Evolutionary conservation across 2,329 filamentous ascomycete genomes (phyloP).

Genomic region (Xylariaceae sp.): DNA sequence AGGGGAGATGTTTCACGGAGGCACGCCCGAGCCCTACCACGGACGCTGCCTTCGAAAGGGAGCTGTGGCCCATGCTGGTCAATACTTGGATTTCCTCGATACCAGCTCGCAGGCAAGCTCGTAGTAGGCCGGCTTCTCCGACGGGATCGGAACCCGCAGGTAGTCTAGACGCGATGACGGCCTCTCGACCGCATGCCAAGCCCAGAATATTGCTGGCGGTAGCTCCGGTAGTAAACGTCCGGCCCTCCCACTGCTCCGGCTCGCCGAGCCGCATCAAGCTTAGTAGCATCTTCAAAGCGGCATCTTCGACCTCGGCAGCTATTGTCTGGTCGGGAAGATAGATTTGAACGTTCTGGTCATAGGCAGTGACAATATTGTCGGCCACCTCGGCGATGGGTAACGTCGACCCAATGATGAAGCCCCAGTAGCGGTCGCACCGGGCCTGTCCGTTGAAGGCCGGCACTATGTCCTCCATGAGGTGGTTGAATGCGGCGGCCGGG

Average conservation of each 20-base stretch:
- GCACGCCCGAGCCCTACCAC: slow-evolving; percentile 71
- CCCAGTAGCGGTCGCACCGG: slow-evolving; percentile 68
- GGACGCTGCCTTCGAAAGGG: slow-evolving; percentile 75
- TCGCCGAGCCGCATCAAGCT: slow-evolving; percentile 60
- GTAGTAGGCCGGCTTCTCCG: slow-evolving; percentile 64
- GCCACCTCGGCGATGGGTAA: slow-evolving; percentile 76
- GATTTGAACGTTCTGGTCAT: slow-evolving; percentile 80
- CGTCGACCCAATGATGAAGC: slow-evolving; percentile 79
- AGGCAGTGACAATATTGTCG: slow-evolving; percentile 73
- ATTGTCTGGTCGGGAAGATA: slow-evolving; percentile 73
- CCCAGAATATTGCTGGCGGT: slow-evolving; percentile 81
- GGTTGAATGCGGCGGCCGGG: slow-evolving; percentile 33
- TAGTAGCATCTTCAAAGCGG: slow-evolving; percentile 63
- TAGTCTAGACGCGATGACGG: slow-evolving; percentile 43
- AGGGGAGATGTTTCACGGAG: slow-evolving; percentile 58
- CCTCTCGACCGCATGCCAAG: slow-evolving; percentile 60
- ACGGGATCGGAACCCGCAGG: slow-evolving; percentile 40
- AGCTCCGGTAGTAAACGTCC: slow-evolving; percentile 54
- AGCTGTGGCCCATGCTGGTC: slow-evolving; percentile 79
- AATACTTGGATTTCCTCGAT: slow-evolving; percentile 68
- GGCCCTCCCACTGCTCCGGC: slow-evolving; percentile 53
- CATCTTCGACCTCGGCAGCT: slow-evolving; percentile 70
- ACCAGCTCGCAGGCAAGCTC: slow-evolving; percentile 59
- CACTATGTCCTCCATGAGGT: slow-evolving; percentile 44
- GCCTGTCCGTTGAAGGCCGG: slow-evolving; percentile 63